Evolutionary conservation across 1,284 basidiomycete species (phyloP).

Genomic region (Ceratobasidium sp.): DNA sequence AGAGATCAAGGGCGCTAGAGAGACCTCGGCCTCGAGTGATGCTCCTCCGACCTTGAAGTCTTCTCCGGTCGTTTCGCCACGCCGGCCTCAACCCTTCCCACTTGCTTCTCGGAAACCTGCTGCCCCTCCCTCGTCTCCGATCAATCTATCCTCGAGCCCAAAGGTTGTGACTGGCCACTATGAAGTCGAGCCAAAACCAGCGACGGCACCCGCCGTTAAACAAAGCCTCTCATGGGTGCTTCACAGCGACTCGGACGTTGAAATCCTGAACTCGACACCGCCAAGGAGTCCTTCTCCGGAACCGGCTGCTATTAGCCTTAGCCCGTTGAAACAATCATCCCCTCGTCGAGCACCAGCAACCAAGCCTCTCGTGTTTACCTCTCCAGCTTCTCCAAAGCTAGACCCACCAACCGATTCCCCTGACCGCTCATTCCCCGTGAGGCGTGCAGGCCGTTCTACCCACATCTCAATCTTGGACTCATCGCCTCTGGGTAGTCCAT

Average conservation of each 20-base stretch:
- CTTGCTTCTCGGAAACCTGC: conserved; percentile 10
- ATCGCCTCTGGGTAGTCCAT: conserved; percentile 46
- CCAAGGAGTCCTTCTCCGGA: conserved; percentile 53
- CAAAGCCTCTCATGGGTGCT: conserved; percentile 43
- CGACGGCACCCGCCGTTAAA: conserved; percentile 18
- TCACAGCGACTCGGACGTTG: conserved; percentile 58
- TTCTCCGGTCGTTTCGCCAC: neutral
- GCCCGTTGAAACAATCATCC: neutral
- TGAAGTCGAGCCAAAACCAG: conserved; percentile 51
- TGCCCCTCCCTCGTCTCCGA: conserved; percentile 26
- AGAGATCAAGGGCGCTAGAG: conserved; percentile 48
- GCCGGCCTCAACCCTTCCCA: conserved; percentile 22
- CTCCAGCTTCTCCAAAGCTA: conserved; percentile 29
- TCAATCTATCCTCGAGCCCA: neutral
- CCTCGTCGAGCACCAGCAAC: neutral
- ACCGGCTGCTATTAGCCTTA: neutral
- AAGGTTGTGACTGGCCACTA: conserved; percentile 50
- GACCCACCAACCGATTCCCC: conserved; percentile 45
- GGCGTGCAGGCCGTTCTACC: conserved; percentile 9
- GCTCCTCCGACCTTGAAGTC: conserved; percentile 39
- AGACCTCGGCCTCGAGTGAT: conserved; percentile 52
- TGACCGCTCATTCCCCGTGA: conserved; percentile 60
- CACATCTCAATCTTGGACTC: conserved; percentile 33
- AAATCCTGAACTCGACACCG: conserved; percentile 60
- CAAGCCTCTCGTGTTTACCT: conserved; percentile 13